These are phyloP conservation scores for Ophiostoma sp. DNA, from an alignment of 2,329 filamentous ascomycete genomes.

Conservation along the genomic window DNA sequence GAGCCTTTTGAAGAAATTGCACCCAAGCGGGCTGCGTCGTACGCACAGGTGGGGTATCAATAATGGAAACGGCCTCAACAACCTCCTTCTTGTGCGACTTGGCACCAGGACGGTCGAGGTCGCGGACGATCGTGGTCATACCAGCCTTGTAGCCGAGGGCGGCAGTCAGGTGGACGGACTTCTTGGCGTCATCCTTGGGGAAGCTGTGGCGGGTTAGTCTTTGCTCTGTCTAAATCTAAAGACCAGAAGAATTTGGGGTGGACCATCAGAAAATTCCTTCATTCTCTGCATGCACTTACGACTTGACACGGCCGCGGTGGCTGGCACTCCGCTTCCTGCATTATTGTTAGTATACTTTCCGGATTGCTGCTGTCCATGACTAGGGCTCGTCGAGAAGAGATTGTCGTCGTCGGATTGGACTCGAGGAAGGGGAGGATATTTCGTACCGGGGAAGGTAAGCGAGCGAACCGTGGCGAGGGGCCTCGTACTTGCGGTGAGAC, in stretches of 20 bases:
- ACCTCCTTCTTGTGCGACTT: constrained; percentile 99
- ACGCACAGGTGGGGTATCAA: constrained; percentile 94
- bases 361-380: not conserved
- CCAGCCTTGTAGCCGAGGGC: constrained; percentile 99
- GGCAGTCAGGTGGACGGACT: constrained; percentile 97
- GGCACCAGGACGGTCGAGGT: constrained; percentile 96
- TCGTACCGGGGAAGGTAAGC: constrained; percentile 62
- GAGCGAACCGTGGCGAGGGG: constrained; percentile 91
- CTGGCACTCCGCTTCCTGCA: constrained; percentile 29
- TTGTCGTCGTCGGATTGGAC: constrained; percentile 7
- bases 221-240: constrained; percentile 11
- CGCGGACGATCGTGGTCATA: constrained; percentile 99
- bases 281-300: constrained; percentile 54
- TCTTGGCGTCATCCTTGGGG: constrained; percentile 99
- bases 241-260: not conserved
- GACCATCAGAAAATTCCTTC: constrained; percentile 6
- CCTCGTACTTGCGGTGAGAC: constrained; percentile 62
- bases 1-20: constrained; percentile 13
- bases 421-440: constrained; percentile 7
- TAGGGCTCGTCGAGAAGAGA: constrained; percentile 11
- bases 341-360: constrained; percentile 24
- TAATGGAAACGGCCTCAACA: constrained; percentile 79
- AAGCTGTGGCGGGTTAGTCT: constrained; percentile 56
- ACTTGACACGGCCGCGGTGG: constrained; percentile 68
- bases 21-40: constrained; percentile 73